phyloP scores from a whole-genome alignment of 306 rosid species.

The Inga laurina region DNA sequence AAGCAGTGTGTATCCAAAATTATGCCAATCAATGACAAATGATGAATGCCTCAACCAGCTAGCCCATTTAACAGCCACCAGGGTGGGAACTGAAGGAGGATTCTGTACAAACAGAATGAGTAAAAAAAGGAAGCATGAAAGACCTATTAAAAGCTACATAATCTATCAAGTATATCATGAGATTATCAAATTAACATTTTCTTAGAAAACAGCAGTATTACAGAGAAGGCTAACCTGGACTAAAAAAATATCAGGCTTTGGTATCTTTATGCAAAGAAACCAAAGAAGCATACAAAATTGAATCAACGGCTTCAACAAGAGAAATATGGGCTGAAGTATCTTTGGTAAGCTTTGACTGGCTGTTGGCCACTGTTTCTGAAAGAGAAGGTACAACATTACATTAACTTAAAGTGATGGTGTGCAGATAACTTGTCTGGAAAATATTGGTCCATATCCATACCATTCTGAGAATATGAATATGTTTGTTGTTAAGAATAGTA shows the following conservation, averaged over 20 bases:
- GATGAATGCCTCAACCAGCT: conserved; percentile 77
- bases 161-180: conserved; percentile 16
- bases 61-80: conserved; percentile 92
- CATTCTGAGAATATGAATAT: conserved; percentile 80
- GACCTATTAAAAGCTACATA: neutral
- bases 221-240: conserved; percentile 68
- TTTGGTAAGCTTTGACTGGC: conserved; percentile 50
- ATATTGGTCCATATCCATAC: conserved; percentile 39
- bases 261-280: conserved; percentile 77
- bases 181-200: neutral
- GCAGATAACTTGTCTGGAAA: conserved; percentile 7
- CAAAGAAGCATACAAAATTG: conserved; percentile 81
- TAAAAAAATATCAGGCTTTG: conserved; percentile 79
- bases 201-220: neutral
- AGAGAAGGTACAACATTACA: conserved; percentile 27
- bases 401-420: conserved; percentile 11
- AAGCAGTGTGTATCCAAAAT: conserved; percentile 91
- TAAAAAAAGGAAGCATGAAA: conserved; percentile 18
- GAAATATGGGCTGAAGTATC: conserved; percentile 65
- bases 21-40: conserved; percentile 95
- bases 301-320: conserved; percentile 77
- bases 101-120: conserved; percentile 58
- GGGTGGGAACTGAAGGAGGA: conserved; percentile 98
- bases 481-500: conserved; percentile 64
- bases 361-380: conserved; percentile 79